Conservation (phyloP, 2,329 filamentous ascomycete species). For the Penicillium sumatraense region DNA sequence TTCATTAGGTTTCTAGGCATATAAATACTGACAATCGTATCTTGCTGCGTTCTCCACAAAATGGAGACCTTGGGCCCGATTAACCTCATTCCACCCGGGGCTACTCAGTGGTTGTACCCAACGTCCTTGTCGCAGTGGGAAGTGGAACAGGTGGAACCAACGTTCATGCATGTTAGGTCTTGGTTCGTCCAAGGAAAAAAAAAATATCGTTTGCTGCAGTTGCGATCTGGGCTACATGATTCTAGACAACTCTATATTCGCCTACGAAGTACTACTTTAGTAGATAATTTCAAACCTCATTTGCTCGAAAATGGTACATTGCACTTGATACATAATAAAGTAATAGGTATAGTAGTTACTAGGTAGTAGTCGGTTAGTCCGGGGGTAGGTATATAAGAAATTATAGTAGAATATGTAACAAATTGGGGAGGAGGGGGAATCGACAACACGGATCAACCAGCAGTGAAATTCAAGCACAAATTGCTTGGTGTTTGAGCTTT, state of each 20-base stretch:
- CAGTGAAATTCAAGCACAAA: too few species aligned
- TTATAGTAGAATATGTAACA: not conserved
- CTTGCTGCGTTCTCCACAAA: not conserved
- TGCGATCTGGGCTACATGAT: slow-evolving; percentile 10
- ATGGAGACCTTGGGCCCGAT: not conserved
- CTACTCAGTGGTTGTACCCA: not conserved
- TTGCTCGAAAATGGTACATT: slow-evolving; percentile 3
- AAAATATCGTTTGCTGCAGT: slow-evolving; percentile 4
- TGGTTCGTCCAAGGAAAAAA: slow-evolving; percentile 6
- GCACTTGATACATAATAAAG: not conserved
- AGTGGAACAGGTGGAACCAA: not conserved
- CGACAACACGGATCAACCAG: too few species aligned
- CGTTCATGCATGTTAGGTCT: not conserved
- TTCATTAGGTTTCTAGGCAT: too few species aligned
- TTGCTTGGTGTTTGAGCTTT: slow-evolving; percentile 10
- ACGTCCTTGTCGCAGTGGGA: not conserved
- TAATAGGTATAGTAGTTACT: slow-evolving; percentile 10
- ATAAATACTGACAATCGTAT: too few species aligned
- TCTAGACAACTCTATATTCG: slow-evolving; percentile 13
- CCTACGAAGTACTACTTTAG: too few species aligned
- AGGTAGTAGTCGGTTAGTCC: not conserved
- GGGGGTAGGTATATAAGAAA: slow-evolving; percentile 1
- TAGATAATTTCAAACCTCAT: not conserved
- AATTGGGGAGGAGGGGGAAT: not conserved
- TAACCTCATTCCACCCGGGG: not conserved